A percentile compares a stretch with the other conserved stretches of the same genome.
These are phyloP conservation scores for Beauveria brongniartii DNA, from an alignment of 2,329 filamentous ascomycete species.

Conservation along the genomic window DNA sequence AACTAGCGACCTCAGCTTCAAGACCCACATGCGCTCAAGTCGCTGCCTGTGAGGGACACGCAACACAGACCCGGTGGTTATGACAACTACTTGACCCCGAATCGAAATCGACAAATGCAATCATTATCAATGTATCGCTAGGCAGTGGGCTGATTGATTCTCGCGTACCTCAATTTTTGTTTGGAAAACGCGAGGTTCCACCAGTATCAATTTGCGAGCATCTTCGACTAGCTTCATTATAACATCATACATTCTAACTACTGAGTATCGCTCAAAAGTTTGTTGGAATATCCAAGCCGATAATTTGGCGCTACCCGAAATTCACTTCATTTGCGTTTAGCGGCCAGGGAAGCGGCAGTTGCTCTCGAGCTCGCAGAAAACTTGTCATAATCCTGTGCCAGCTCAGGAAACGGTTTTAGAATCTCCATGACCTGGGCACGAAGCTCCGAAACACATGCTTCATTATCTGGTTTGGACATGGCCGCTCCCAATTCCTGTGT, in stretches of 20 bases:
- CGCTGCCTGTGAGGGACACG: not conserved
- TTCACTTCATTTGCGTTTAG: not conserved
- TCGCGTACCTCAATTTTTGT: not conserved
- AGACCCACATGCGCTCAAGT: constrained; percentile 2
- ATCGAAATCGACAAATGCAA: no score
- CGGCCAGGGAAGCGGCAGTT: not conserved
- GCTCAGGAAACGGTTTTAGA: constrained; percentile 20
- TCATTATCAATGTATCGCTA: no score
- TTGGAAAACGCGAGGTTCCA: not conserved
- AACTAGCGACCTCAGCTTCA: not conserved
- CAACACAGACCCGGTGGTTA: not conserved
- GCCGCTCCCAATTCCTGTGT: constrained; percentile 14
- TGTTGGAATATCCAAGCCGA: not conserved
- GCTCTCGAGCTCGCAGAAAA: constrained; percentile 13
- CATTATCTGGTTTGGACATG: constrained; percentile 12
- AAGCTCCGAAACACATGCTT: constrained; percentile 15
- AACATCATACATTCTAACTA: not conserved
- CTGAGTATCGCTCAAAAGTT: no score
- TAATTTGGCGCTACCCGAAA: not conserved
- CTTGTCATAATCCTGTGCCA: constrained; percentile 21
- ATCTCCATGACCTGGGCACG: constrained; percentile 16
- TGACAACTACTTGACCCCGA: no score
- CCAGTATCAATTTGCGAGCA: not conserved
- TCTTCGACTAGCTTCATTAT: not conserved
- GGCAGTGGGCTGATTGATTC: no score